Base-by-base conservation (phyloP, 2,329 filamentous ascomycete genomes). In the Cladorrhinum sp. region DNA sequence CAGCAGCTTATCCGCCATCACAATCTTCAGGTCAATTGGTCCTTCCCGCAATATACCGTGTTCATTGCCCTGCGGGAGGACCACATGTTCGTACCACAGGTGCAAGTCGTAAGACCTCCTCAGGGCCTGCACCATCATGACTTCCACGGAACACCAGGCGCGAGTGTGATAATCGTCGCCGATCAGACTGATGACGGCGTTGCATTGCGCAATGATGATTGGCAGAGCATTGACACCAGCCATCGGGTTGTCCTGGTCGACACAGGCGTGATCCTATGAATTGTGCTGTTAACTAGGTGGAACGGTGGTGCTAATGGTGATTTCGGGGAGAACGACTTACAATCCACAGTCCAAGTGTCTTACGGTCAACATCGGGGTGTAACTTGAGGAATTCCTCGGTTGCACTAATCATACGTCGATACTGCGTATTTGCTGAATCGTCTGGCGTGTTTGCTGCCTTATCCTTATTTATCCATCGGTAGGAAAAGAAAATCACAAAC, bases 91-190 rank as follows among this genome's bases (percentile, higher is more conserved):
- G 49, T 74, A 75, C 74, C 74, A 76, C 23, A 65, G 12, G 56
- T 65, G 73, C 18, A 67, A n/a, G 2, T 64, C 60, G 57, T 75
- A 75, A 12, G 72, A 68, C 23, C 63, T 67, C 27, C 62, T 64
- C 24, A 76, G 67, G 10, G 68, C 70, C 58, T 72, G 68, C 1
- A 72, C 66, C 58, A 76, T 68, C 53, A 72, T 62, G 1, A 69
- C 70, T 59, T 77, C 75, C 5, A 75, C 70, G 1, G 66, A 70
- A 63, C 75, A 77, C 75, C 76, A 77, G 1, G 74, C 73, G 1
- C 75, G 69, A 6, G 65, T 62, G 62, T 74, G 72, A 63, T 76
- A 77, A 1, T 57, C 22, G 2, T 72, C 67, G 48, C 76, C 73
- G 1, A 71, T 63, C 29, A 78, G 68, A 50, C 75, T 77, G 63